phyloP scores from a whole-genome alignment of 2,329 filamentous ascomycete species.

The Sclerotinia spermophila region DNA sequence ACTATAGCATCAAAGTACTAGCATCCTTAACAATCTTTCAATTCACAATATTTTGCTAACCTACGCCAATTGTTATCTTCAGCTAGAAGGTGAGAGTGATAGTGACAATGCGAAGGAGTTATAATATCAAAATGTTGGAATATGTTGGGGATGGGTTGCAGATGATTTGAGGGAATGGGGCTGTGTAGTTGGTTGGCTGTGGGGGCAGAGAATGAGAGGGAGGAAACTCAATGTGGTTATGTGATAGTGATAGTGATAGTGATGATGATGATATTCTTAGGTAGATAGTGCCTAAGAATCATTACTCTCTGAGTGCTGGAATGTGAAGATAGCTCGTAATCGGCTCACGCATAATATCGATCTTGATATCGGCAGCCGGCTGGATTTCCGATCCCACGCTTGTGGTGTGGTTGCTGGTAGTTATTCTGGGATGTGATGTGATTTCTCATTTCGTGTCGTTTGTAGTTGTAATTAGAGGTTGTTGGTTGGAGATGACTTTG shows the following conservation, averaged over 20 bases:
- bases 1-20: no score
- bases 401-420: neutral
- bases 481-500: neutral
- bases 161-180: no score
- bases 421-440: no score
- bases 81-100: no score
- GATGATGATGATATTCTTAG: neutral
- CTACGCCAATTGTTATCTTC: no score
- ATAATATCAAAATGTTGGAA: no score
- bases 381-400: neutral
- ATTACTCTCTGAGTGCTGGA: no score
- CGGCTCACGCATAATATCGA: neutral
- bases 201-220: neutral
- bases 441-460: neutral
- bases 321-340: neutral
- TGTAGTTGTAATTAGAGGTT: neutral
- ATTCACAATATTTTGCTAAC: no score
- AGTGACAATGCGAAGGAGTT: no score
- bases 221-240: neutral
- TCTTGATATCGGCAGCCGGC: neutral
- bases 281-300: no score
- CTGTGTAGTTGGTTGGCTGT: no score
- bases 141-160: fast-evolving
- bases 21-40: no score
- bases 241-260: neutral